Percentiles rank a stretch among this genome's conserved stretches.
Evolutionary conservation across 345 rosid genomes (phyloP).

Genomic region (Hevea brasiliensis): DNA sequence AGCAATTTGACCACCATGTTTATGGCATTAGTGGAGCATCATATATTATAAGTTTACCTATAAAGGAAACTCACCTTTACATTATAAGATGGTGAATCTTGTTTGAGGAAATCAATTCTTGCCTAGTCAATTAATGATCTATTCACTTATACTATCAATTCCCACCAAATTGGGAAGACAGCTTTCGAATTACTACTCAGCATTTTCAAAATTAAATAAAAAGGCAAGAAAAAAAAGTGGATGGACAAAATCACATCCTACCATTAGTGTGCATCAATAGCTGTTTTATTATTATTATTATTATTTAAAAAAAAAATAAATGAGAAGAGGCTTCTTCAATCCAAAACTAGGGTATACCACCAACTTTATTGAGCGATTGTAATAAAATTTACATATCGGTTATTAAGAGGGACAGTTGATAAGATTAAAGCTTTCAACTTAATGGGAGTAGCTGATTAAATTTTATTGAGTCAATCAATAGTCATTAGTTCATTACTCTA

Average conservation of each 20-base stretch:
- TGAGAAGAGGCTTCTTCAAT: too few species aligned
- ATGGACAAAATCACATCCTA: too few species aligned
- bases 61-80: slow-evolving; percentile 23
- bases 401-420: too few species aligned
- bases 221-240: not conserved
- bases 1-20: slow-evolving; percentile 10
- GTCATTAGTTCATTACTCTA: too few species aligned
- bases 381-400: too few species aligned
- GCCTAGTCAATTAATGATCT: not conserved
- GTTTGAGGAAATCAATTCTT: not conserved
- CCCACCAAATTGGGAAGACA: not conserved
- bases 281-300: too few species aligned
- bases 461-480: slow-evolving; percentile 3
- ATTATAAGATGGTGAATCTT: slow-evolving; percentile 14
- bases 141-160: not conserved
- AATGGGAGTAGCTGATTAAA: too few species aligned
- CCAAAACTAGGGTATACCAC: too few species aligned
- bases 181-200: not conserved
- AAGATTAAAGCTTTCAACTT: too few species aligned
- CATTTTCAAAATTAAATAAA: not conserved
- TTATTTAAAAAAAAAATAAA: too few species aligned
- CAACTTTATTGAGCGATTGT: too few species aligned
- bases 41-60: slow-evolving; percentile 17
- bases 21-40: slow-evolving; percentile 9
- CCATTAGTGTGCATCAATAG: too few species aligned